Evolutionary conservation across 495 filamentous ascomycete species (phyloP), one percentile per base, ranked within the genome.

Genomic region (Schizothecium vesticola): DNA sequence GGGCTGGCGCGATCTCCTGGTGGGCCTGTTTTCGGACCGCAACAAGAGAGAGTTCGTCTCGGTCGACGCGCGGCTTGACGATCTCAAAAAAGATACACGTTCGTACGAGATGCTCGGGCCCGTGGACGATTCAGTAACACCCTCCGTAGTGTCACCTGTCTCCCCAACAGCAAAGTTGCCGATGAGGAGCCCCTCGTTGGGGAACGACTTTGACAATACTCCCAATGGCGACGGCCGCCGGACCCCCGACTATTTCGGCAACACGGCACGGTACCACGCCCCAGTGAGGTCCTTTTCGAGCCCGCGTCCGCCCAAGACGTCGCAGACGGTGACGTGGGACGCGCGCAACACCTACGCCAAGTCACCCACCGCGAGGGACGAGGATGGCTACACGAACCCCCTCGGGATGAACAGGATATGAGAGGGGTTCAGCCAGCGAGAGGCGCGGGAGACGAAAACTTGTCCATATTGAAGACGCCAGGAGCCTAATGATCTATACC

Each of bases 81-180:
- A 85, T 75, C 80, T 87, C 72, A 85, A 88, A 66, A 80, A 84
- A 74, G 87, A 91, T 66, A 81, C 84, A 72, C 86, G 87, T 79
- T 87, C 88, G 71, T 96, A 93, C 84, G 92, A 97, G 80, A 93
- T 96, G 89, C 87, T 94, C 65, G 80, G 81, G 68, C 73, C 72
- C 61, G 74, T 78, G 73, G 76, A 80, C 75, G 72, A 77, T 65
- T 71, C 73, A 79, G 75, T 71, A 82, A 80, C 70, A 83, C 84
- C 70, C 71, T 77, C 72, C 67, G 70, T 77, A 78, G 80, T 83
- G 74, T 82, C 81, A 59, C 82, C 83, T 67, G 72, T 79, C 70
- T 80, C 80, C 67, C 77, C 80, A 61, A 71, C 72, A 56, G 72
- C 73, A 28, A 79, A 71, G 75, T 80, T 79, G 56, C 72, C 80